Evolutionary conservation across 768 basidiomycete species (phyloP), one percentile per base, ranked within the genome.

Genomic region (Omphalotus guepiniiformis): DNA sequence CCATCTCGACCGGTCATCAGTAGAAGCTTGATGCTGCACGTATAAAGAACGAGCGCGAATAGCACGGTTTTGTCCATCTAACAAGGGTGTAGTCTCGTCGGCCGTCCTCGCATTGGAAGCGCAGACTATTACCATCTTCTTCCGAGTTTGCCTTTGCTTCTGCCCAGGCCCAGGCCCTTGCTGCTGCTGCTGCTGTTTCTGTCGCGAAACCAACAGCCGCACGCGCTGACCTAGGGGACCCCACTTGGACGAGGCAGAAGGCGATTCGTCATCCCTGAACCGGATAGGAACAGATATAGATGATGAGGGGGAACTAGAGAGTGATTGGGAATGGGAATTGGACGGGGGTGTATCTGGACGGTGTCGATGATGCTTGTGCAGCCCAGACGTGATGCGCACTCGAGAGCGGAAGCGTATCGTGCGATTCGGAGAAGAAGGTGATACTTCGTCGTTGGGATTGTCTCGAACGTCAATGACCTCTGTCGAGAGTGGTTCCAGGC

Each of bases 211-310:
- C 19, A 74, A 58, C 18, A 72, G 57, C 4, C 60, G 55, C 19
- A 86, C 73, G 39, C 85, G 75, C 58, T 70, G 73, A 8, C 80
- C 81, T 16, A 88, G 67, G 4, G 84, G 78, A 4, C 75, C 80
- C 78, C 80, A 87, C 2, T 73, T 73, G 2, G 76, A 73, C 50
- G 67, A 71, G 35, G 49, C 53, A 30, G 64, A 62, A 9, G 65
- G 55, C 30, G n/a, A n/a, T n/a, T 70, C 73, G 41, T 77, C 72
- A 47, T 80, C 65, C 51, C 71, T 74, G 22, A 80, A 76, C 39
- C 81, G 85, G 19, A 92, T 71, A 15, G 89, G 90, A 1, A 77
- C 89, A 30, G 88, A 91, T 52, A 92, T 84, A 32, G 88, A 89
- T 2, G 88, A 90, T 3, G 87, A 88, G 3, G 76, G 77, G 1